Conservation (phyloP, 179 eudicot genomes). For the Amaranthus tricolor region DNA sequence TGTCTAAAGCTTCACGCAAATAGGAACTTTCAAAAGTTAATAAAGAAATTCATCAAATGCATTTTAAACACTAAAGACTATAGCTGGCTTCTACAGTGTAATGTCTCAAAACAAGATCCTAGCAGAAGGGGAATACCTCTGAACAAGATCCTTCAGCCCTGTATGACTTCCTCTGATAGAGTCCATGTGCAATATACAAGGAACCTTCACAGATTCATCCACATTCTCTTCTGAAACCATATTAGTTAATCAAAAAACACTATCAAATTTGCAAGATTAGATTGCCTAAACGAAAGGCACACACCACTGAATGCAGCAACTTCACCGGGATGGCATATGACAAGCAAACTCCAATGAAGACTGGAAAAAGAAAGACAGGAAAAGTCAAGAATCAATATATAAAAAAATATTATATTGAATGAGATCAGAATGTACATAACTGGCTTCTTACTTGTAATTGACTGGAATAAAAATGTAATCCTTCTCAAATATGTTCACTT, state of each 20-base stretch:
- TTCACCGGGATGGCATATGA: conserved; percentile 91
- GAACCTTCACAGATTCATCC: conserved; percentile 49
- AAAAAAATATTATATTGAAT: conserved; percentile 1
- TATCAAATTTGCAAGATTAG: neutral
- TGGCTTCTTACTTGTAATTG: conserved; percentile 70
- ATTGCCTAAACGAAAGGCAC: conserved; percentile 18
- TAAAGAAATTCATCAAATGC: neutral
- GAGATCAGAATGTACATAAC: conserved; percentile 12
- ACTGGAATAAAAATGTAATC: conserved; percentile 94
- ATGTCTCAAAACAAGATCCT: neutral
- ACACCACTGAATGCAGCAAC: conserved; percentile 58
- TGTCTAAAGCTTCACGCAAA: neutral
- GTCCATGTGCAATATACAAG: conserved; percentile 95
- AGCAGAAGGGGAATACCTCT: conserved; percentile 44
- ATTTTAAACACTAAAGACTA: neutral
- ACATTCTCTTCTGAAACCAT: conserved; percentile 44
- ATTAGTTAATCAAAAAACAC: neutral
- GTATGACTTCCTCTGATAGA: conserved; percentile 82
- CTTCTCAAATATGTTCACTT: conserved; percentile 84
- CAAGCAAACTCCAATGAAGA: conserved; percentile 94
- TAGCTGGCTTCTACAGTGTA: neutral
- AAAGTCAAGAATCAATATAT: neutral
- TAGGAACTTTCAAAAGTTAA: neutral
- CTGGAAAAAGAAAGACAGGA: conserved; percentile 32
- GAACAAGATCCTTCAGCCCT: conserved; percentile 63